phyloP scores from a whole-genome alignment of 257 asterid species.

The Avicennia marina region DNA sequence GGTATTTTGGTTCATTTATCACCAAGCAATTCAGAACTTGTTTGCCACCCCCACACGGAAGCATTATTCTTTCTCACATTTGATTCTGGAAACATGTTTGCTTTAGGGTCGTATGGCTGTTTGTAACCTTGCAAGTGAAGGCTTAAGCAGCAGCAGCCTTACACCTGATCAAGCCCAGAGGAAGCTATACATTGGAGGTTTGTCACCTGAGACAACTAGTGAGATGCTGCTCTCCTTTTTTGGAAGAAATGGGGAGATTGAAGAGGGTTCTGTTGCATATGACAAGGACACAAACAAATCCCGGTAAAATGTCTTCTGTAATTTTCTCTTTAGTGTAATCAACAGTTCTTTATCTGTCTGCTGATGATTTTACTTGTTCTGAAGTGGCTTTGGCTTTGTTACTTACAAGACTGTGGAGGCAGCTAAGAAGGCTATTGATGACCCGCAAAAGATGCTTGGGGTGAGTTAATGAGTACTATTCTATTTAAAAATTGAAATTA shows the following conservation, averaged over 20 bases:
- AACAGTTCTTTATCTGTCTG: background rate
- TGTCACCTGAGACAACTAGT: conserved; percentile 76
- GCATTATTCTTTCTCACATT: background rate
- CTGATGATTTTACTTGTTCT: conserved; percentile 29
- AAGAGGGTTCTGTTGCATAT: conserved; percentile 92
- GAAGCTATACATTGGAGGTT: conserved; percentile 72
- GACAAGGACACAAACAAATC: conserved; percentile 73
- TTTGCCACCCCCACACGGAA: background rate
- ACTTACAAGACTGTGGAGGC: conserved; percentile 71
- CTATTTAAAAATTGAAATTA: background rate
- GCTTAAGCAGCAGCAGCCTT: conserved; percentile 40
- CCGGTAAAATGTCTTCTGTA: conserved; percentile 39
- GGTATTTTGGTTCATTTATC: conserved; percentile 16
- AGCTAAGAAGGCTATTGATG: conserved; percentile 71
- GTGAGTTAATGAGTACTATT: conserved; percentile 35
- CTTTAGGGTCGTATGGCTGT: conserved; percentile 87
- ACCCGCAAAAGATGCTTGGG: conserved; percentile 75
- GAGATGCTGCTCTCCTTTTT: conserved; percentile 68
- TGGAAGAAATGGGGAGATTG: conserved; percentile 65
- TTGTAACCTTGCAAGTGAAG: conserved; percentile 83
- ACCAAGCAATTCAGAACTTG: background rate
- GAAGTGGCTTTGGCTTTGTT: conserved; percentile 84
- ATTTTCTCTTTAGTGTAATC: conserved; percentile 6
- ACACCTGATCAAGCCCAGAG: conserved; percentile 74
- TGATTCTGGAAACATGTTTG: conserved; percentile 16